A percentile compares a stretch with the other conserved stretches of the same genome.
Evolutionary conservation across 2,329 filamentous ascomycete genomes (phyloP).

Genomic region (Epichloe hybrida): DNA sequence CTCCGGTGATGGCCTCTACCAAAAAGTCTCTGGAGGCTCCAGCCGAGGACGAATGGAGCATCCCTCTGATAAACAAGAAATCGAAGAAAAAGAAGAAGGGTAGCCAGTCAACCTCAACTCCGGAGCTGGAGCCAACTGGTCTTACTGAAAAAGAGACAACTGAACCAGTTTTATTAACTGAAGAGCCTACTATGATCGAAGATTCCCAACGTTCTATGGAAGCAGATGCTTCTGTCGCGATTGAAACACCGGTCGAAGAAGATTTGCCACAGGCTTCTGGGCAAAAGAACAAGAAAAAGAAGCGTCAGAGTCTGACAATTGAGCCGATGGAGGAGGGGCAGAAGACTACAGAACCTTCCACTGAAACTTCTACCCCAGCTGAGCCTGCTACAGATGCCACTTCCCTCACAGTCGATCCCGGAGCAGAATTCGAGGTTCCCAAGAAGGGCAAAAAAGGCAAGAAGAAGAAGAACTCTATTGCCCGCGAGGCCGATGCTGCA

Average conservation of each 20-base stretch:
- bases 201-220: background rate
- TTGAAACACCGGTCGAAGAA: background rate
- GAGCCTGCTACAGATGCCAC: background rate
- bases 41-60: constrained; percentile 10
- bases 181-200: constrained; percentile 2
- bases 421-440: constrained; percentile 1
- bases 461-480: constrained; percentile 9
- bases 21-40: constrained; percentile 1
- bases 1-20: background rate
- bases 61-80: constrained; percentile 11
- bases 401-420: background rate
- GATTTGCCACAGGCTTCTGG: constrained; percentile 2
- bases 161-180: background rate
- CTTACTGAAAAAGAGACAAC: background rate
- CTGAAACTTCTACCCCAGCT: background rate
- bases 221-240: background rate
- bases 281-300: constrained; percentile 10
- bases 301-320: constrained; percentile 1
- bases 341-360: background rate
- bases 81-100: constrained; percentile 19
- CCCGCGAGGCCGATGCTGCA: background rate
- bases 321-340: background rate
- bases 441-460: constrained; percentile 8
- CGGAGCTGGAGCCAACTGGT: background rate
- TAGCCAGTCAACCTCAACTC: constrained; percentile 11